Conservation (phyloP, 352 stramenopile species). For the Phytophthora sp. region DNA sequence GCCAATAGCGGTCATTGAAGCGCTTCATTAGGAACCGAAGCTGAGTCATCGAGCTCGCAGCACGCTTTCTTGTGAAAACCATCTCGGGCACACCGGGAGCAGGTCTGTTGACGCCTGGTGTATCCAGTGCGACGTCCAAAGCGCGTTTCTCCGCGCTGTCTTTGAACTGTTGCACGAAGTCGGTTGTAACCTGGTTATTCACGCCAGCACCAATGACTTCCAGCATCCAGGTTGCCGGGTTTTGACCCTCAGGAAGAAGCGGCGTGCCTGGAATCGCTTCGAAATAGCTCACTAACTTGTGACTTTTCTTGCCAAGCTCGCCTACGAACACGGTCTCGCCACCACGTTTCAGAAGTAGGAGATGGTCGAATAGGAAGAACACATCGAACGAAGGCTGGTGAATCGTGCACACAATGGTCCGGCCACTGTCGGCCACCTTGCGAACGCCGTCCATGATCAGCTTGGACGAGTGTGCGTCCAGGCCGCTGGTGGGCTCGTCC, state of each 20-base stretch:
- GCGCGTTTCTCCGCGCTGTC: conserved; percentile 10
- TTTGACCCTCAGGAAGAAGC: conserved; percentile 8
- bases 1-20: conserved; percentile 19
- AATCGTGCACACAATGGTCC: conserved; percentile 13
- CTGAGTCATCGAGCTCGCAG: conserved; percentile 13
- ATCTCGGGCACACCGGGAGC: conserved; percentile 9
- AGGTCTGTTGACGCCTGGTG: conserved; percentile 6
- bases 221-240: conserved; percentile 17
- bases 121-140: conserved; percentile 4
- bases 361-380: conserved; percentile 9
- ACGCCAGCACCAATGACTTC: conserved; percentile 19
- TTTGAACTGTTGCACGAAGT: conserved; percentile 25
- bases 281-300: conserved; percentile 6
- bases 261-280: conserved; percentile 11
- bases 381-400: conserved; percentile 11
- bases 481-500: conserved; percentile 1
- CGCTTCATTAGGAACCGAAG: conserved; percentile 19
- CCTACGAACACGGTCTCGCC: conserved; percentile 11
- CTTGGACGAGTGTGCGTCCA: conserved; percentile 13
- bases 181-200: neutral
- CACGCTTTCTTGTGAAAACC: conserved; percentile 14
- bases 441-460: conserved; percentile 14
- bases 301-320: conserved; percentile 7
- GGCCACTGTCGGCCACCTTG: conserved; percentile 9
- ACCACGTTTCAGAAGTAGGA: conserved; percentile 9